phyloP scores from a whole-genome alignment of 2,329 filamentous ascomycete genomes.

The Hirsutella thompsonii region DNA sequence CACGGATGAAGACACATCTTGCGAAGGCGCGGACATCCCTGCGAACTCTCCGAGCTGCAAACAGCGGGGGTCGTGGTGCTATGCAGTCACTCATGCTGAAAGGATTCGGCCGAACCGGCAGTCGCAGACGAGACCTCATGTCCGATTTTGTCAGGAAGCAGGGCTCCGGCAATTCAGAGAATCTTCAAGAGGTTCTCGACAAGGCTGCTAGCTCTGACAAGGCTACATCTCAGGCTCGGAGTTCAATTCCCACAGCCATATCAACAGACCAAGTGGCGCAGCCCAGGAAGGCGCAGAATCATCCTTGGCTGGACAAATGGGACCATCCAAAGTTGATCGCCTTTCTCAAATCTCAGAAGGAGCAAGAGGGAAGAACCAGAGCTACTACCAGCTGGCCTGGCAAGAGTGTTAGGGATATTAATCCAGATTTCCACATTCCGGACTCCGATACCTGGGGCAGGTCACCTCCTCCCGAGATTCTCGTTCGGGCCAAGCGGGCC shows the following conservation, averaged over 20 bases:
- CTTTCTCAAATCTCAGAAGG: conserved; percentile 28
- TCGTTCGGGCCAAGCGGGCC: conserved; percentile 28
- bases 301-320: conserved; percentile 34
- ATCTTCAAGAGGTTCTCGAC: conserved; percentile 22
- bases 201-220: neutral
- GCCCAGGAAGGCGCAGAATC: conserved; percentile 5
- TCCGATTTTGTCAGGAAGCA: conserved; percentile 21
- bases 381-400: conserved; percentile 13
- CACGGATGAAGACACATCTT: conserved; percentile 17
- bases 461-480: conserved; percentile 20
- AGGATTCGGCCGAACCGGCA: conserved; percentile 40
- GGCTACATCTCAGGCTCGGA: too few species aligned
- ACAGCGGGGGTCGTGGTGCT: conserved; percentile 31
- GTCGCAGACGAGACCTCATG: conserved; percentile 34
- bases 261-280: neutral
- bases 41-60: conserved; percentile 37
- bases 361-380: conserved; percentile 14
- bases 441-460: conserved; percentile 36
- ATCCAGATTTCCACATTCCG: conserved; percentile 25
- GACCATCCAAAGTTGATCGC: conserved; percentile 29
- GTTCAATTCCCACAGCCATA: too few species aligned
- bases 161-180: conserved; percentile 25
- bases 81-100: conserved; percentile 34
- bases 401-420: conserved; percentile 12
- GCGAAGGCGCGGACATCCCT: conserved; percentile 28